phyloP scores from a whole-genome alignment of 352 stramenopile genomes.

The Phytophthora lateralis region DNA sequence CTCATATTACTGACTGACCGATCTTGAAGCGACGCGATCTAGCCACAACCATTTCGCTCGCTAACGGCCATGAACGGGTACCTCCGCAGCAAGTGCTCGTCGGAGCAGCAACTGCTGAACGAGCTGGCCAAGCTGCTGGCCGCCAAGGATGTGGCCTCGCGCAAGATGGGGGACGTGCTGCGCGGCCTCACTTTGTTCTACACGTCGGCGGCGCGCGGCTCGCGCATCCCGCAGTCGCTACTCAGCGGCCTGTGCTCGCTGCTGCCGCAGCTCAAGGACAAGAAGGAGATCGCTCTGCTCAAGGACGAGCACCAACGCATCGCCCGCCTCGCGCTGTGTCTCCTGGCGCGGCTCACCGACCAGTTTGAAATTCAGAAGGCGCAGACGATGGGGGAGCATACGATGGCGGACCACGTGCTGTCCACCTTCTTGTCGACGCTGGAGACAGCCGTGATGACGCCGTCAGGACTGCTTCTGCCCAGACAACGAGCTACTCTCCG shows the following conservation, averaged over 20 bases:
- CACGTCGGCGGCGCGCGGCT: slow-evolving; percentile 54
- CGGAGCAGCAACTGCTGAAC: slow-evolving; percentile 86
- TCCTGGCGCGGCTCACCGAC: slow-evolving; percentile 65
- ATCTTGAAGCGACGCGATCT: slow-evolving; percentile 42
- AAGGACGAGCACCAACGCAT: slow-evolving; percentile 70
- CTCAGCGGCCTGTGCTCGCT: slow-evolving; percentile 68
- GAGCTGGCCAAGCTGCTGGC: slow-evolving; percentile 69
- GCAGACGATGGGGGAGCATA: slow-evolving; percentile 18
- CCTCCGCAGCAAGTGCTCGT: slow-evolving; percentile 71
- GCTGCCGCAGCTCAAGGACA: slow-evolving; percentile 77
- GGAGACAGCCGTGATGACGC: slow-evolving; percentile 55
- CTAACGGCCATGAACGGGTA: slow-evolving; percentile 65
- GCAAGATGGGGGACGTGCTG: slow-evolving; percentile 72
- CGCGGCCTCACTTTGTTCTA: slow-evolving; percentile 80
- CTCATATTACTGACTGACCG: neutral
- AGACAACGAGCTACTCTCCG: slow-evolving; percentile 59
- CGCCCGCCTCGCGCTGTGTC: slow-evolving; percentile 60
- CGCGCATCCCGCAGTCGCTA: slow-evolving; percentile 60
- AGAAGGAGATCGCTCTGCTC: slow-evolving; percentile 47
- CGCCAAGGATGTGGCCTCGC: slow-evolving; percentile 66
- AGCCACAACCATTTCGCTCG: neutral
- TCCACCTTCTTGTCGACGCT: slow-evolving; percentile 51
- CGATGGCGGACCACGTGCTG: slow-evolving; percentile 51
- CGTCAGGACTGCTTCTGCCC: slow-evolving; percentile 42
- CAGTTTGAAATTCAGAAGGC: slow-evolving; percentile 57